Evolutionary conservation across 306 rosid genomes (phyloP), one percentile per base, ranked within the genome.

Genomic region (Benincasa hispida): DNA sequence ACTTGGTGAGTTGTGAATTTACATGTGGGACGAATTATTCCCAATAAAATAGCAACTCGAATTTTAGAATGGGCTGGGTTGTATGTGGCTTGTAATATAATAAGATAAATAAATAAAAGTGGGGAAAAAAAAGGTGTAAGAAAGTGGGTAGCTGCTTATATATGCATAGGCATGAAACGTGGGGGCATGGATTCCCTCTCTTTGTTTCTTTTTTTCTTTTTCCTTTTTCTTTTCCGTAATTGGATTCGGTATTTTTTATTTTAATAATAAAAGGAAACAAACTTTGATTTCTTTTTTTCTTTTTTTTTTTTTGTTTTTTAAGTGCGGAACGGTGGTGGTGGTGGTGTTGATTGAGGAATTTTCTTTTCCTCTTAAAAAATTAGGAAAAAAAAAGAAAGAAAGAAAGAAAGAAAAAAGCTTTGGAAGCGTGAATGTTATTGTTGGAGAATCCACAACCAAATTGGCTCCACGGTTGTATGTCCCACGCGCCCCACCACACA

Each of bases 361-460:
- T 41, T 21, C 12, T 82, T 72, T 57, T 45, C 8, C 76, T 83
- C 88, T 79, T 81, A 62, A 74, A 82, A 84, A 28, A 77, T 6
- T 27, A 21, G 7, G 11, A 15, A 3, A 30, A 19, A 34, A 7
- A 34, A 35, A 2, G 2, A n/a, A 4, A 2, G 2, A 35, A 8
- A 22, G 22, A 25, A 69, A 8, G 2, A 7, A 9, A 27, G 9
- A 1, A 47, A 25, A 47, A 15, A 2, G 86, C 91, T 91, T 93
- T 89, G 68, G 63, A 88, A 83, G 96, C 95, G 96, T 93, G 96
- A 83, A 59, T 76, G 83, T 47, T 79, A 83, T 83, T 91, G 98
- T 93, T 93, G 96, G 98, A 89, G 89, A 91, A 85, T 90, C 96
- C 96, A 92, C 94, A 87, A 83, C 90, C 93, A 84, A 90, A 90